Evolutionary conservation across 441 rosid species (phyloP), one percentile per base, ranked within the genome.

Genomic region (Raphanus hybrid): DNA sequence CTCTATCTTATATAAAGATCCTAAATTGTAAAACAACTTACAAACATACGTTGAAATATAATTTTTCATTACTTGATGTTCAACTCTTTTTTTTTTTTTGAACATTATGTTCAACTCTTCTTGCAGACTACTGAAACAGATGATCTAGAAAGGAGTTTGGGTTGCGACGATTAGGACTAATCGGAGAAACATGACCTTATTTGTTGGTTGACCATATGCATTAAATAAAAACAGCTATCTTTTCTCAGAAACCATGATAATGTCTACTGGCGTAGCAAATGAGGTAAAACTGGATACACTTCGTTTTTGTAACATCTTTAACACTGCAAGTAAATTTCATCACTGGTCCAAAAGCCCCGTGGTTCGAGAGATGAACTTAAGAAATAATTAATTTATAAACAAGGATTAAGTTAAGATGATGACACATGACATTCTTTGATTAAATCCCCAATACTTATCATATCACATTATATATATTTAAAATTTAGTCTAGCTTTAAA

Each of bases 131-230:
- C 43, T 41, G n/a, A 41, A 41, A 9, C 4, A 10, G 12, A 41
- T 41, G 48, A 10, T 9, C 48, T 41, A 41, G 12, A 41, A 67
- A 92, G 48, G 48, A 41, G 48, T 9, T 41, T 41, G n/a, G 48
- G n/a, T 41, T 41, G 48, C 12, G 10, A 41, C 43, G 26, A 23
- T 23, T 23, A 23, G 26, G n/a, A 41, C 48, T 41, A 41, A 9
- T 41, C 48, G 0, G 48, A 41, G 48, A 41, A 41, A 41, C 12
- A 41, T 43, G 50, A 43, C n/a, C 5, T 10, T 43, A 10, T 43
- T 10, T 43, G n/a, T 43, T 9, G n/a, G 12, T 43, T n/a, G 11
- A n/a, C 5, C n/a, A 43, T 43, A 11, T 43, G 50, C 50, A 43
- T 9, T 11, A 43, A 43, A 43, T 43, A n/a, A 43, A 9, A 43